phyloP scores from a whole-genome alignment of 2,329 filamentous ascomycete genomes.

The Diplodia mutila region DNA sequence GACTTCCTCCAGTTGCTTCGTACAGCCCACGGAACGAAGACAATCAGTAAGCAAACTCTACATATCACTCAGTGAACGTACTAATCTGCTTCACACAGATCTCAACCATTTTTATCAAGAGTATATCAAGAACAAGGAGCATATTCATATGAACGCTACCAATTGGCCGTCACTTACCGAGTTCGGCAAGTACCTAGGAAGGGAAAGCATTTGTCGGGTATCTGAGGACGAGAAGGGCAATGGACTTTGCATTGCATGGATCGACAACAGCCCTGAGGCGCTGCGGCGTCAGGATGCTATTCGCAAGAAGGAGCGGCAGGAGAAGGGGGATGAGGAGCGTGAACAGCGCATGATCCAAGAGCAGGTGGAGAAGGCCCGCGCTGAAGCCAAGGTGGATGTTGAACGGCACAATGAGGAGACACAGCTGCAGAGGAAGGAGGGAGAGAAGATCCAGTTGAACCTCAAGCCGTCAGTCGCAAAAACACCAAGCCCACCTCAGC shows the following conservation, averaged over 20 bases:
- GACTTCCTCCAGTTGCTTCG: constrained; percentile 78
- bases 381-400: constrained; percentile 49
- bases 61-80: no score
- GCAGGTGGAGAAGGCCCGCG: constrained; percentile 67
- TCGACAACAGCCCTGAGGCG: constrained; percentile 88
- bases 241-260: constrained; percentile 83
- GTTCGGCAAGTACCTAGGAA: constrained; percentile 82
- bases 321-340: constrained; percentile 87
- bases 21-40: constrained; percentile 89
- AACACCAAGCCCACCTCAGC: neutral
- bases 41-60: constrained; percentile 54
- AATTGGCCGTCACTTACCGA: constrained; percentile 87
- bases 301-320: constrained; percentile 79
- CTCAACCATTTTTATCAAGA: constrained; percentile 95
- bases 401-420: constrained; percentile 47
- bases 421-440: constrained; percentile 51
- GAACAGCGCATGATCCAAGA: constrained; percentile 82
- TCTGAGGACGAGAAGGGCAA: constrained; percentile 78
- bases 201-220: constrained; percentile 85
- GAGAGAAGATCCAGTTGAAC: constrained; percentile 40
- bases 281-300: constrained; percentile 79
- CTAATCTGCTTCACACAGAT: constrained; percentile 38
- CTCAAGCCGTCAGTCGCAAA: constrained; percentile 36
- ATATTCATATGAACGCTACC: constrained; percentile 93
- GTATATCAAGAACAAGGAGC: constrained; percentile 71